These are phyloP conservation scores for Syzygium aromaticum DNA, from an alignment of 345 rosid species.

Conservation along the genomic window DNA sequence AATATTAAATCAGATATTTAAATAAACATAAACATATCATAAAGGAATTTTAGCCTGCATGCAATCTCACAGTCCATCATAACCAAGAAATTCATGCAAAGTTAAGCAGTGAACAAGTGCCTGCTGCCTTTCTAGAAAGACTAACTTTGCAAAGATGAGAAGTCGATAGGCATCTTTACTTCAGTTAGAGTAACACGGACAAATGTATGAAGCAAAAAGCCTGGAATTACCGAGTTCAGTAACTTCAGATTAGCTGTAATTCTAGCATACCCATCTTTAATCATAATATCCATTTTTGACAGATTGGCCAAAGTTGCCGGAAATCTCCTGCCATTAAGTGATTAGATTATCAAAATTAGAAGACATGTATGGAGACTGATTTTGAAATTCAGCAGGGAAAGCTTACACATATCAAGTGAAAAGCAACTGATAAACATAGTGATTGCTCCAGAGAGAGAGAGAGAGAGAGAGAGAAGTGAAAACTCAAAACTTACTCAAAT, in stretches of 20 bases:
- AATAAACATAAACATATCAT: background rate
- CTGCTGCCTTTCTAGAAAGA: background rate
- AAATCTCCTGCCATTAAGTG: slow-evolving; percentile 51
- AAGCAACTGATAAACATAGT: background rate
- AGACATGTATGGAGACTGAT: background rate
- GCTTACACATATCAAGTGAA: background rate
- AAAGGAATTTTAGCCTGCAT: background rate
- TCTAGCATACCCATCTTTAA: slow-evolving; percentile 57
- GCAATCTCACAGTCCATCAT: background rate
- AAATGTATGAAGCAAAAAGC: background rate
- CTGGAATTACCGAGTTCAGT: slow-evolving; percentile 48
- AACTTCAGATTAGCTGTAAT: slow-evolving; percentile 57
- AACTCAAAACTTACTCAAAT: slow-evolving; percentile 42
- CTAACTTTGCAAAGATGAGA: background rate
- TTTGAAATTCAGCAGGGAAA: background rate
- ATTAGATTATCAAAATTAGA: slow-evolving; percentile 1
- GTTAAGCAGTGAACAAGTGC: background rate
- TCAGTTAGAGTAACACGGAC: background rate
- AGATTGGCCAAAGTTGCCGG: slow-evolving; percentile 64
- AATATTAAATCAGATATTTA: background rate
- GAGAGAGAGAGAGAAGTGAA: background rate
- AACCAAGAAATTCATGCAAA: background rate
- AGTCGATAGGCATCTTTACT: background rate
- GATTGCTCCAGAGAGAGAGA: background rate
- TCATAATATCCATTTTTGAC: slow-evolving; percentile 59